Evolutionary conservation across 2,329 filamentous ascomycete genomes (phyloP), one percentile per base, ranked within the genome.

Genomic region (Chaetothyriales sp.): DNA sequence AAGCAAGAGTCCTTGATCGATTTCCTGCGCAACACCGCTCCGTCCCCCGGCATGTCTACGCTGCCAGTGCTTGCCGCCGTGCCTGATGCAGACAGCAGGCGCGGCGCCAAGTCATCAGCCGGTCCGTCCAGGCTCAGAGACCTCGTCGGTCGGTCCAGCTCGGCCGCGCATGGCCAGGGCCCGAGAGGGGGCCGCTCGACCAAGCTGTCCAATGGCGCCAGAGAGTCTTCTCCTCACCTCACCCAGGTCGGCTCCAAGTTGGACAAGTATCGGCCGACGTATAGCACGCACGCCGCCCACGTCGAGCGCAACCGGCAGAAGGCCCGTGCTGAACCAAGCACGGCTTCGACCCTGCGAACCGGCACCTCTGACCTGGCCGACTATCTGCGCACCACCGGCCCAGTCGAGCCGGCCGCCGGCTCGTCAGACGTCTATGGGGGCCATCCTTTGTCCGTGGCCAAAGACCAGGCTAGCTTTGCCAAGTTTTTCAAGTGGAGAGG

Each of bases 311-410:
- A 68, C 47, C 65, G 67, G 15, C 64, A 63, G 18, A 60, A 53
- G 29, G 46, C 51, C 29, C 55, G 55, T 22, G 47, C 47, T 18
- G 51, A 60, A 37, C 54, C 54, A 18, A 53, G 54, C 49, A 54
- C 56, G 8, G 46, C 54, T 25, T 25, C 22, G 3, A 25, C 22
- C 6, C 22, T 25, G 6, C 22, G 6, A 6, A 67, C 65, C 18
- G 68, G 69, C 22, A 88, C 83, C 1, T 76, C 77, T 18, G 85
- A 88, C 48, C 67, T 90, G 45, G 85, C 86, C 0, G 79, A 81
- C 49, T 90, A 90, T 64, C 69, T 92, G 29, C 78, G 76, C 50
- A 80, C 80, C 60, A 85, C 83, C 13, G 81, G 75, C 33, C 84
- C 85, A 2, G 81, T 82, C 1, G 72, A 74, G 13, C 63, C 62